Evolutionary conservation across 345 rosid genomes (phyloP).

Genomic region (Lepidium sativum): DNA sequence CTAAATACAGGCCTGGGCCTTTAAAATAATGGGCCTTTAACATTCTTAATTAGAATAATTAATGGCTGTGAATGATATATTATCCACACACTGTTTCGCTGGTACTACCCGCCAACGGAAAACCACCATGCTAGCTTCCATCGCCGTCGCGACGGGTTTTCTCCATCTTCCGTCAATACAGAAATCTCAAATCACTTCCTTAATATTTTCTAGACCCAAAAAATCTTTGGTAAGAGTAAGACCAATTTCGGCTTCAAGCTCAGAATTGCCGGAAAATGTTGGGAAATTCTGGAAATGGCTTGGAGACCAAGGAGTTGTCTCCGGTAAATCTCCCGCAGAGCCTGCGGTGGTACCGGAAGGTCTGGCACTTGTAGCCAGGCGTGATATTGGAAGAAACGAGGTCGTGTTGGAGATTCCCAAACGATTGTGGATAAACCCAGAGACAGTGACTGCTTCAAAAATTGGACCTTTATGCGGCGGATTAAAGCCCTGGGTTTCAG

Average conservation of each 20-base stretch:
- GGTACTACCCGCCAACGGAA: constrained; percentile 18
- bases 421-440: constrained; percentile 82
- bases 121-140: constrained; percentile 24
- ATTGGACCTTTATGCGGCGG: constrained; percentile 65
- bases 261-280: constrained; percentile 29
- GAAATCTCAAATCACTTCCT: not conserved
- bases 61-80: not conserved
- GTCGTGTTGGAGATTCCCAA: constrained; percentile 82
- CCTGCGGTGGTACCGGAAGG: constrained; percentile 64
- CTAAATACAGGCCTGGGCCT: not conserved
- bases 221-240: constrained; percentile 20
- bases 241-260: constrained; percentile 23
- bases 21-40: not conserved
- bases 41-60: not conserved
- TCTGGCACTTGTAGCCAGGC: constrained; percentile 66
- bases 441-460: constrained; percentile 61
- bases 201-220: constrained; percentile 8
- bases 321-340: constrained; percentile 46
- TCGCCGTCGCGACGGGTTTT: constrained; percentile 1
- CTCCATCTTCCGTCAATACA: constrained; percentile 3
- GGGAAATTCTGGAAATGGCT: constrained; percentile 89
- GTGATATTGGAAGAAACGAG: constrained; percentile 69
- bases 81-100: constrained; percentile 6
- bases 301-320: constrained; percentile 45
- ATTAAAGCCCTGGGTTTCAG: constrained; percentile 82